Evolutionary conservation across 257 asterid genomes (phyloP).

Genomic region (Primulina eburnea): DNA sequence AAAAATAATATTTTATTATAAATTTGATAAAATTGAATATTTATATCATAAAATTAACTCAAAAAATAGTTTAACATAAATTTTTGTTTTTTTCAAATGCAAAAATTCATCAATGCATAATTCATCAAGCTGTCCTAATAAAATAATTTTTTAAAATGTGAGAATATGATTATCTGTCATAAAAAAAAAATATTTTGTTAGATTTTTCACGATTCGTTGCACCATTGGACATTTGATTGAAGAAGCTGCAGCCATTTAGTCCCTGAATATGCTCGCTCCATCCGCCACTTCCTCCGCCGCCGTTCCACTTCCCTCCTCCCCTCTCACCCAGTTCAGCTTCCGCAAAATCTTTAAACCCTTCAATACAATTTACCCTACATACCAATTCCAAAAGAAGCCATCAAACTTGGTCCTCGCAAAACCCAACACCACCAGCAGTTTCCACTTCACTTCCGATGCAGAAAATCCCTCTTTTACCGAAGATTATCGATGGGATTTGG

Average conservation of each 20-base stretch:
- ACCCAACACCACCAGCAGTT: conserved; percentile 23
- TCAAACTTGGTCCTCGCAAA: conserved; percentile 24
- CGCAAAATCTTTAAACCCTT: conserved; percentile 22
- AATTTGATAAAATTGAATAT: too few relatives aligned
- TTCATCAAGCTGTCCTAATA: too few relatives aligned
- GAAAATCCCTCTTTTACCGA: conserved; percentile 16
- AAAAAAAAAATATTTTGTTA: too few relatives aligned
- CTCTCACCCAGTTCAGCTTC: conserved; percentile 24
- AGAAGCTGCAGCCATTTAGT: background rate
- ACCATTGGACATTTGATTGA: background rate
- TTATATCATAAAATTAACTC: too few relatives aligned
- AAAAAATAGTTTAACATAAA: too few relatives aligned
- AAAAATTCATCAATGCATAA: too few relatives aligned
- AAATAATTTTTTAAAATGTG: too few relatives aligned
- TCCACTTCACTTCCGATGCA: conserved; percentile 18
- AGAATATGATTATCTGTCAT: too few relatives aligned
- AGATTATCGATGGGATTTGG: conserved; percentile 27
- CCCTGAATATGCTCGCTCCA: conserved; percentile 35
- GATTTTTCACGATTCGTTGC: too few relatives aligned
- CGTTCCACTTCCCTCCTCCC: conserved; percentile 15
- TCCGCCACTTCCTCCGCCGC: conserved; percentile 30
- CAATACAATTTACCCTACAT: conserved; percentile 8
- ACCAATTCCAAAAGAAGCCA: conserved; percentile 22
- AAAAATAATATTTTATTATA: too few relatives aligned
- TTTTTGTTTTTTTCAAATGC: too few relatives aligned